phyloP scores from a whole-genome alignment of 2,329 filamentous ascomycete genomes.

The Ascochyta viciae-villosae region DNA sequence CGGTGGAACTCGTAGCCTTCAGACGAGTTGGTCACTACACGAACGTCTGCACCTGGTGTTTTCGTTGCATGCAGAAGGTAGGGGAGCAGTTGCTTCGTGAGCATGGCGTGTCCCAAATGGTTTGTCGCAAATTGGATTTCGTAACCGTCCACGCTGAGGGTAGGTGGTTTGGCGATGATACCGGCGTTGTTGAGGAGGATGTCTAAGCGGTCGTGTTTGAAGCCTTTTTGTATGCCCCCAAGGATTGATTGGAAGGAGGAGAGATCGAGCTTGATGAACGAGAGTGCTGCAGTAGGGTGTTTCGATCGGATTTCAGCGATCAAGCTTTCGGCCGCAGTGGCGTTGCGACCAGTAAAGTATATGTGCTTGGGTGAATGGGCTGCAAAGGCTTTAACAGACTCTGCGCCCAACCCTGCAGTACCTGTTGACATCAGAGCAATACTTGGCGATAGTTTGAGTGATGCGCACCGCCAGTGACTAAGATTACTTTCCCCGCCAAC shows the following conservation, averaged over 20 bases:
- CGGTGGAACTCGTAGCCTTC: constrained; percentile 26
- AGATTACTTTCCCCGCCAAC: constrained; percentile 29
- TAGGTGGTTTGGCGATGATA: constrained; percentile 40
- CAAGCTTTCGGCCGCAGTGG: constrained; percentile 41
- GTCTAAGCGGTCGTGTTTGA: constrained; percentile 45
- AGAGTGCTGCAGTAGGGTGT: constrained; percentile 36
- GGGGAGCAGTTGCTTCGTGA: constrained; percentile 53
- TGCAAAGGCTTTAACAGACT: constrained; percentile 50
- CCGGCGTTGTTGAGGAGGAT: constrained; percentile 55
- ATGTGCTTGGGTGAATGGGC: constrained; percentile 52
- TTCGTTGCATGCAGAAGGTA: constrained; percentile 49
- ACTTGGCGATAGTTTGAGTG: not conserved
- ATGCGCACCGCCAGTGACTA: constrained; percentile 32
- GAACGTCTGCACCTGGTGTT: constrained; percentile 47
- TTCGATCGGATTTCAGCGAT: constrained; percentile 42
- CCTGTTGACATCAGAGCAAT: constrained; percentile 25
- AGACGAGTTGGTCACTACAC: constrained; percentile 50
- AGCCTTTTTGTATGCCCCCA: constrained; percentile 38
- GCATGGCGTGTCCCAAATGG: constrained; percentile 55
- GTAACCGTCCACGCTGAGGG: constrained; percentile 53
- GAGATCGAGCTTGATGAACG: constrained; percentile 48
- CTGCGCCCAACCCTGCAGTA: constrained; percentile 54
- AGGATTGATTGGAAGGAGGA: constrained; percentile 41
- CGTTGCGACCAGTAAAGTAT: constrained; percentile 53
- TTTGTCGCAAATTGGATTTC: constrained; percentile 59